Conservation (phyloP, 768 basidiomycete species). For the Phanerodontia chrysosporium region DNA sequence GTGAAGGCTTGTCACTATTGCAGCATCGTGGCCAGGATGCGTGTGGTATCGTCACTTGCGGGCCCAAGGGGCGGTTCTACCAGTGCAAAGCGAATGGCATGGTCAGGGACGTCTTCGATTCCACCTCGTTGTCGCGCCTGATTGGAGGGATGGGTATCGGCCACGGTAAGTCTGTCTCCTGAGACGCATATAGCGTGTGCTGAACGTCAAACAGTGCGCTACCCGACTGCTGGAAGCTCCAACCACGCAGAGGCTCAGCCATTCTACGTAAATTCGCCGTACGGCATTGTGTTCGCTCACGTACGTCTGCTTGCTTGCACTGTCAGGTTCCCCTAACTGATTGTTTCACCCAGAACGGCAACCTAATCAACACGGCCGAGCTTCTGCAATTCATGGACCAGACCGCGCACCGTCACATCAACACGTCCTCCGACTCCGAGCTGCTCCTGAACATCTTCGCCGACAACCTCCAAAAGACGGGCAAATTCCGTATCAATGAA, state of each 20-base stretch:
- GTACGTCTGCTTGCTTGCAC: conserved; percentile 42
- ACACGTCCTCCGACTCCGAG: conserved; percentile 98
- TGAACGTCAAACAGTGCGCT: conserved; percentile 60
- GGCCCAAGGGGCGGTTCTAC: conserved; percentile 89
- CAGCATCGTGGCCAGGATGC: conserved; percentile 99
- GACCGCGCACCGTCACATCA: conserved; percentile 95
- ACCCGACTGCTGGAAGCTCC: conserved; percentile 97
- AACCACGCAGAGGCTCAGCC: conserved; percentile 97
- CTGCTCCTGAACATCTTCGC: conserved; percentile 96
- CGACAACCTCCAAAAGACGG: conserved; percentile 95
- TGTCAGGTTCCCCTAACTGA: neutral
- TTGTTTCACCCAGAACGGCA: conserved; percentile 75
- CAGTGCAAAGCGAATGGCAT: conserved; percentile 99
- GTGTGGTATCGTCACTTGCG: conserved; percentile 95
- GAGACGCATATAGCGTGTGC: neutral
- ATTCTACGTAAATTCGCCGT: conserved; percentile 99
- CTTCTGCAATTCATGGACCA: conserved; percentile 94
- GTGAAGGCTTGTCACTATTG: conserved; percentile 90
- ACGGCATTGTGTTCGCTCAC: conserved; percentile 97
- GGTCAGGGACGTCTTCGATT: conserved; percentile 96
- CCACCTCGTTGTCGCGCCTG: conserved; percentile 66
- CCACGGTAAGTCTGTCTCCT: conserved; percentile 61
- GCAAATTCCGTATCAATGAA: conserved; percentile 98
- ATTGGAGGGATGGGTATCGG: conserved; percentile 97
- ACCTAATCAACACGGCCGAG: conserved; percentile 86